Evolutionary conservation across 1,139 yeast genomes (phyloP).

Genomic region (Pneumocystis carinii): DNA sequence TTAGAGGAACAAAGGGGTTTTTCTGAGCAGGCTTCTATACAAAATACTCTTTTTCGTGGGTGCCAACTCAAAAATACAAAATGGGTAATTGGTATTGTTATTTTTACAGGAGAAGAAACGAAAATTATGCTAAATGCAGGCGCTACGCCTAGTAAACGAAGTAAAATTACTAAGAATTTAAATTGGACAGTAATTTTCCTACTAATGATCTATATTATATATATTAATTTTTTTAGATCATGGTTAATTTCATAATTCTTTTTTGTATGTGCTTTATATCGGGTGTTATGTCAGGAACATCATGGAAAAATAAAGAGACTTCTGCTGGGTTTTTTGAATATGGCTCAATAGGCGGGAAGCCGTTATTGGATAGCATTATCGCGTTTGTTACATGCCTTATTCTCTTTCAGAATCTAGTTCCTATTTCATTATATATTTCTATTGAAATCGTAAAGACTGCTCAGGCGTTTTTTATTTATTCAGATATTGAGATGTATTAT

Average conservation of each 20-base stretch:
- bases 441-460: constrained; percentile 88
- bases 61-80: constrained; percentile 82
- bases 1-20: constrained; percentile 15
- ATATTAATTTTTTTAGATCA: constrained; percentile 27
- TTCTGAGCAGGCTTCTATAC: constrained; percentile 60
- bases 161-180: constrained; percentile 69
- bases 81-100: constrained; percentile 82
- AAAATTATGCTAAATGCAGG: constrained; percentile 92
- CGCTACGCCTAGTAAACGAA: constrained; percentile 74
- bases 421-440: constrained; percentile 86
- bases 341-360: constrained; percentile 45
- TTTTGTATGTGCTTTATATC: constrained; percentile 70
- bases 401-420: constrained; percentile 80
- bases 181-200: constrained; percentile 38
- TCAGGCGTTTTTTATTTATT: constrained; percentile 84
- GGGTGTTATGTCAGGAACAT: constrained; percentile 69
- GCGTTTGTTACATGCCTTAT: constrained; percentile 82
- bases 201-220: neutral
- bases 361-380: constrained; percentile 68
- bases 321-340: constrained; percentile 62
- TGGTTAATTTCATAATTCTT: constrained; percentile 59
- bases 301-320: constrained; percentile 36
- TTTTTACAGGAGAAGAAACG: constrained; percentile 81
- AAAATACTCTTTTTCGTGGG: constrained; percentile 75
- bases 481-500: constrained; percentile 78